Evolutionary conservation across 352 stramenopile genomes (phyloP), one percentile per base, ranked within the genome.

Genomic region (Pythium pyrilobum): DNA sequence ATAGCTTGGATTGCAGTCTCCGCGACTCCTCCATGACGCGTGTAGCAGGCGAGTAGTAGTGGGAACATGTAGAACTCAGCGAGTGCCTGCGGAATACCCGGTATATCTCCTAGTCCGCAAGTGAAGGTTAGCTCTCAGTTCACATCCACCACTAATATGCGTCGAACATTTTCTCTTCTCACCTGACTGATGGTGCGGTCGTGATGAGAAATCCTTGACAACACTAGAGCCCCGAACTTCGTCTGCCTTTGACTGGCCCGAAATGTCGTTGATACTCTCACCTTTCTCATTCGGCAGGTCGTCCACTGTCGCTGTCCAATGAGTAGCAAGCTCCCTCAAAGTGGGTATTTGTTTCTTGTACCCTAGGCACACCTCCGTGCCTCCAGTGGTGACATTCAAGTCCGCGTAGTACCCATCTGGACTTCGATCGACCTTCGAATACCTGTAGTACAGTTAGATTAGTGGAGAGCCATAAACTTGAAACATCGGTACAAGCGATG

Each of bases 41-140:
- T 90, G 56, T 89, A 89, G 54, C 82, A 92, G 4, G 80, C 77
- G 11, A 91, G 29, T 12, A 94, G 51, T n/a, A 92, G 46, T 31
- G 81, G 80, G 44, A 81, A 95, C 44, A 92, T 64, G 55, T 89
- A 91, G 28, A 88, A 87, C 28, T 87, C 81, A 2, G 78, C 52
- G 0, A 62, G 24, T 11, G 34, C 23, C 10, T 43, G 39, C 15
- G 56, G 24, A 11, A 64, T 64, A n/a, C n/a, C n/a, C n/a, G n/a
- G n/a, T n/a, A n/a, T n/a, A n/a, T n/a, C n/a, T n/a, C n/a, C n/a
- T n/a, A n/a, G n/a, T n/a, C n/a, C n/a, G n/a, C n/a, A n/a, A n/a
- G n/a, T n/a, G n/a, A n/a, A n/a, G n/a, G n/a, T n/a, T n/a, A n/a
- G n/a, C n/a, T n/a, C n/a, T n/a, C n/a, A n/a, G n/a, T n/a, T n/a